Evolutionary conservation across 225 moss, liverwort and hornwort genomes (phyloP).

Genomic region (Pseudisothecium myosuroides): DNA sequence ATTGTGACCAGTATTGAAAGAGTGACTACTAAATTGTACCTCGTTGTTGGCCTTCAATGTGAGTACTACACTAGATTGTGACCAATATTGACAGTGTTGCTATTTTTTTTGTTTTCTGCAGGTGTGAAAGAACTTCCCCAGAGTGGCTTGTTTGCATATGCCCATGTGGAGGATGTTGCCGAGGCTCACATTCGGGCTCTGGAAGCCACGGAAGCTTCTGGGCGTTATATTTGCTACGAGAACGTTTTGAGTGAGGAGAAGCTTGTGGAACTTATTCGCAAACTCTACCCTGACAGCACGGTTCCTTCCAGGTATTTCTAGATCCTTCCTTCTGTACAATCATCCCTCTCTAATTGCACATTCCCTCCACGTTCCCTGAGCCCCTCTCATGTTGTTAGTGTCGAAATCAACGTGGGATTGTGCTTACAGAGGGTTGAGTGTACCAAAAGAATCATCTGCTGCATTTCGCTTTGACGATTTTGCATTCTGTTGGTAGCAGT

Average conservation of each 20-base stretch:
- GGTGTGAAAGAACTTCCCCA: conserved; percentile 30
- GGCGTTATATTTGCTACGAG: conserved; percentile 70
- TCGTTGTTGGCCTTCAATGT: not conserved
- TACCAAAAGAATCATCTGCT: not conserved
- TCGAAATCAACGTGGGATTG: not conserved
- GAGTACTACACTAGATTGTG: not conserved
- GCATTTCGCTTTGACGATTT: not conserved
- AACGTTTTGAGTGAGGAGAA: conserved; percentile 34
- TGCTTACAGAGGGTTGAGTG: not conserved
- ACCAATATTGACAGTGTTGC: not conserved
- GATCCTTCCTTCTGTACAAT: not conserved
- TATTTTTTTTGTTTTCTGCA: not conserved
- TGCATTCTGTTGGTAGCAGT: not conserved
- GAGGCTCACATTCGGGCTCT: conserved; percentile 70
- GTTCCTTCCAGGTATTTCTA: conserved; percentile 27
- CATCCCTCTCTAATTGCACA: not conserved
- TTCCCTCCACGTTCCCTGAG: not conserved
- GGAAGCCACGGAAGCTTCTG: conserved; percentile 54
- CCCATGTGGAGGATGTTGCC: conserved; percentile 79
- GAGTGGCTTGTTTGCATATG: conserved; percentile 68
- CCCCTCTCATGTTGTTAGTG: not conserved
- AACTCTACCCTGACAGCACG: conserved; percentile 29
- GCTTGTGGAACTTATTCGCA: conserved; percentile 37
- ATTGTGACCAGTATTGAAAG: not conserved
- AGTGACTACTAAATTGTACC: not conserved